Percentiles rank a stretch among this genome's conserved stretches.
Evolutionary conservation across 108 stramenopile species (phyloP).

Genomic region (Pseudonitzschia pungens): DNA sequence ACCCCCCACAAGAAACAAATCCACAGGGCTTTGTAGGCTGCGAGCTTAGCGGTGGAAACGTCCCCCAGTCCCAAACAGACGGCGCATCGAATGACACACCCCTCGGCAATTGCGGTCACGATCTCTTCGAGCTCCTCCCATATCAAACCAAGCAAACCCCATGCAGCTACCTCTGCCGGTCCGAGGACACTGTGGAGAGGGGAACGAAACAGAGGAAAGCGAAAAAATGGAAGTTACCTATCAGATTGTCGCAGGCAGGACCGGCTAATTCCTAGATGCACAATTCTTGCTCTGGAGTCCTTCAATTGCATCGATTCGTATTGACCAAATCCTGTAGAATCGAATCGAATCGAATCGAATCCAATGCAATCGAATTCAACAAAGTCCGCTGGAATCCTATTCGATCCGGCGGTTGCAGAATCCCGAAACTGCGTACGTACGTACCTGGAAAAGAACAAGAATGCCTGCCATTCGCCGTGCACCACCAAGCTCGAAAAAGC

Average conservation of each 20-base stretch:
- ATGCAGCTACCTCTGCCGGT: slow-evolving; percentile 53
- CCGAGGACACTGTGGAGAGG: slow-evolving; percentile 30
- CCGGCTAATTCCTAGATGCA: no score
- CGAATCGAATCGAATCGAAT: no score
- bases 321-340: no score
- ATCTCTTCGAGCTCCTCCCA: slow-evolving; percentile 32
- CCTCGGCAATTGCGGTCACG: slow-evolving; percentile 50
- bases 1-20: slow-evolving; percentile 33
- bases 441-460: no score
- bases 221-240: not conserved
- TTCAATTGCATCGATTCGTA: no score
- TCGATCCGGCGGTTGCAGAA: no score
- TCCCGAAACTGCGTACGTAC: no score
- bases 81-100: slow-evolving; percentile 50
- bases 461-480: slow-evolving; percentile 44
- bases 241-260: no score
- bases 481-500: not conserved
- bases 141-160: slow-evolving; percentile 43
- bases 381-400: slow-evolving; percentile 32
- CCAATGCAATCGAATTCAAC: no score
- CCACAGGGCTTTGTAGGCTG: slow-evolving; percentile 56
- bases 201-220: not conserved
- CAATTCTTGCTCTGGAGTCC: no score
- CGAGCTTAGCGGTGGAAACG: slow-evolving; percentile 37
- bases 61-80: slow-evolving; percentile 58